These are phyloP conservation scores for Nothophaeocryptopus gaeumannii DNA, from an alignment of 2,329 filamentous ascomycete species.

Conservation along the genomic window DNA sequence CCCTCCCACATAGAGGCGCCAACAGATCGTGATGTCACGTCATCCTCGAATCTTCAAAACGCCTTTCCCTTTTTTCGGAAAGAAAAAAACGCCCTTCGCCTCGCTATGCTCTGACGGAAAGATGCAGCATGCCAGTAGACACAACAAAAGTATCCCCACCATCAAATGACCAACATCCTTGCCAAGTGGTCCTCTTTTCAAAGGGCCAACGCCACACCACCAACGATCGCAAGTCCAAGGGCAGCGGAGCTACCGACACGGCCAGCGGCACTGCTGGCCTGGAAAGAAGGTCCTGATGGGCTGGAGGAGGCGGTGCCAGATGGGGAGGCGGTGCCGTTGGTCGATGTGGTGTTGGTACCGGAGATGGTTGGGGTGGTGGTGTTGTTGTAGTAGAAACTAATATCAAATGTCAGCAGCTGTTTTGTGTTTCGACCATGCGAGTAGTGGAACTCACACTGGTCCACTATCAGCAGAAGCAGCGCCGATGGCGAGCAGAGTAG, in stretches of 20 bases:
- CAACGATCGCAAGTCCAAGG: conserved; percentile 17
- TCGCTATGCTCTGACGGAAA: too few relatives aligned
- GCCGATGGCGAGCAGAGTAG: conserved; percentile 12
- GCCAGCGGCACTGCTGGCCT: conserved; percentile 9
- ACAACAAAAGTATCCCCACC: too few relatives aligned
- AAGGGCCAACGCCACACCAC: conserved; percentile 13
- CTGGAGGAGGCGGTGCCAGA: conserved; percentile 9
- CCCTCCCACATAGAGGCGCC: too few relatives aligned
- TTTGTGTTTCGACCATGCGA: too few relatives aligned
- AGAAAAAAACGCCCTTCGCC: too few relatives aligned
- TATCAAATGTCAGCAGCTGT: background rate
- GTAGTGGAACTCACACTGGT: background rate
- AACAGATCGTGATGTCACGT: too few relatives aligned
- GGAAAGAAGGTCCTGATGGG: conserved; percentile 6
- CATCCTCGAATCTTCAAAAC: too few relatives aligned
- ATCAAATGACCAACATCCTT: too few relatives aligned
- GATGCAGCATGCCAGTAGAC: too few relatives aligned
- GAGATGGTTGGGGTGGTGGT: conserved; percentile 6
- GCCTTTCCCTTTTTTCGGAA: too few relatives aligned
- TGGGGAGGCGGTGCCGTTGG: conserved; percentile 8
- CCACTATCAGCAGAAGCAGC: conserved; percentile 8
- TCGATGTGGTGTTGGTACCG: conserved; percentile 12
- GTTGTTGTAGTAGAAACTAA: background rate
- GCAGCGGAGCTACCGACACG: conserved; percentile 12
- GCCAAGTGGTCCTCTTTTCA: too few relatives aligned